Base-by-base conservation (phyloP, 257 asterid species). In the Plantago major region DNA sequence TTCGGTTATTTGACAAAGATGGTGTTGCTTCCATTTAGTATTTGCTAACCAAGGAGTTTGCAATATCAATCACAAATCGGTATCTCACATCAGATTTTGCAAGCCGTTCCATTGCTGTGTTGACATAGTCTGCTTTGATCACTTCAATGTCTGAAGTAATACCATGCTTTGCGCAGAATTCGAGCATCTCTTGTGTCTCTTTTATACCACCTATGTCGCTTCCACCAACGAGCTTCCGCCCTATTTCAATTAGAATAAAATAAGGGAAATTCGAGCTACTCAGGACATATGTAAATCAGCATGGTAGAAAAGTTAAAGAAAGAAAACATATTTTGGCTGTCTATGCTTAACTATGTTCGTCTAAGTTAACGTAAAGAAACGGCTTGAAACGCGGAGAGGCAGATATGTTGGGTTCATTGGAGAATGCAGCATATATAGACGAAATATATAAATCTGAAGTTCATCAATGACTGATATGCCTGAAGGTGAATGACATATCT, bases 111-210 rank as follows among this genome's bases (percentile, higher is more conserved):
- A 83, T 69, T 17, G 90, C 86, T 11, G 51, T 60, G 72, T 83
- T 83, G 40, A 83, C 53, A 40, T 63, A 37, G 3, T 86, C 82
- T 70, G 79, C 46, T 1, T 67, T 55, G 17, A 86, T 71, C 50
- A 83, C 67, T 70, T 86, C 90, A 44, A 86, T 64, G 19, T 83
- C 90, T 37, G 86, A 70, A 26, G 74, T 60, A 55, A 83, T 81
- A 65, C 77, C 79, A 58, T 86, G 86, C 70, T 81, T 65, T 52
- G 76, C 86, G 15, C 88, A 81, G 45, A 83, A 86, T 48, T 83
- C 83, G 10, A 86, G 63, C 95, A 86, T 83, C 70, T 85, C 94
- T 40, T 82, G 94, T 0, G 84, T 81, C 80, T 82, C 88, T 67
- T 85, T 82, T 65, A 79, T 67, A 54, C 95, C 86, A 22, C 95